Evolutionary conservation across 257 asterid genomes (phyloP), one percentile per base, ranked within the genome.

Genomic region (Anisodus acutangulus): DNA sequence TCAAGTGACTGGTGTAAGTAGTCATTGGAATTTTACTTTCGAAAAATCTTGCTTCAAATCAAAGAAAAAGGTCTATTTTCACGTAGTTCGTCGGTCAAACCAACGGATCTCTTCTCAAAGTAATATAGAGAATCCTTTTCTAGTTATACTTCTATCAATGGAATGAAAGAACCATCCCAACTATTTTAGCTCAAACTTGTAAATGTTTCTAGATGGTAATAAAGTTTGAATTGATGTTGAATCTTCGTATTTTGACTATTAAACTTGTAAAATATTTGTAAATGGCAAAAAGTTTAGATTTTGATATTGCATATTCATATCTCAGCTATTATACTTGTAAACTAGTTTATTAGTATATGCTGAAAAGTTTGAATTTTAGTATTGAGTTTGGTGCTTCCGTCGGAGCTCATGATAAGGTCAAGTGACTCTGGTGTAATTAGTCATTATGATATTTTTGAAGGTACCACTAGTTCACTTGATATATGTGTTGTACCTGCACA

Each of bases 401-500:
- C 15, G 3, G 8, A 53, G 49, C 16, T 26, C 64, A 53, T 31
- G 81, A 53, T 78, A 9, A 13, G 57, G 26, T 26, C 12, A 6
- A 4, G 81, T 7, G 81, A 51, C 63, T 49, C 45, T 76, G 47
- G 63, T 76, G 8, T 31, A 51, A 13, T 76, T 51, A 26, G 63
- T 51, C 15, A 76, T 51, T 0, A 15, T 70, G 54, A 16, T 70
- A 37, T 70, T 70, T 39, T 16, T 70, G 78, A 69, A 69, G 15
- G 80, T 72, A 72, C 19, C 78, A 49, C 22, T 74, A 74, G 81
- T 26, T 26, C 62, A 8, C 64, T 53, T 22, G 31, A 26, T 53
- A 78, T 31, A 13, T 53, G 49, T 53, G 82, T 78, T 53, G 82
- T 78, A 17, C 64, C 31, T 53, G 64, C 64, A 78, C 26, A 78